A percentile compares a stretch with the other conserved stretches of the same genome.
Evolutionary conservation across 805 yeast genomes (phyloP).

Genomic region (Cyberlindnera lachancei): DNA sequence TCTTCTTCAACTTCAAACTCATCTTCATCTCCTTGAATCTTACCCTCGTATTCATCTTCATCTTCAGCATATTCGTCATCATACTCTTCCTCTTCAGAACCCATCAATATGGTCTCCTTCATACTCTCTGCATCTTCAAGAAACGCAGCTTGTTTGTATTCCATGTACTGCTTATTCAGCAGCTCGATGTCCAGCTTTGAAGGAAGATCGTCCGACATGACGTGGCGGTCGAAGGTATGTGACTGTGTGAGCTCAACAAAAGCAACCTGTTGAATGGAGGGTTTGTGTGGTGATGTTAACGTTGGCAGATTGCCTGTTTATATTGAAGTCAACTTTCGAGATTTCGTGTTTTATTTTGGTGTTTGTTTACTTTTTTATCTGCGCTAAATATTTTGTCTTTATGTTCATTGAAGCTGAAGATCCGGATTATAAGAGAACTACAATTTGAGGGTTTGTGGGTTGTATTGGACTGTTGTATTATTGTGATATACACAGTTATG

Average conservation of each 20-base stretch:
- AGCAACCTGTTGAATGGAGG: no score
- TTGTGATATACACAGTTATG: no score
- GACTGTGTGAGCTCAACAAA: no score
- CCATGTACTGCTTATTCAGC: constrained; percentile 7
- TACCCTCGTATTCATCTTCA: no score
- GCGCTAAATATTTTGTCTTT: no score
- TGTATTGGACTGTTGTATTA: no score
- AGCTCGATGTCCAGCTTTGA: constrained; percentile 5
- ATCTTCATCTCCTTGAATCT: constrained; percentile 2
- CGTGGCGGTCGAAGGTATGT: no score
- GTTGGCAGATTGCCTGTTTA: neutral
- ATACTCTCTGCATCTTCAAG: neutral
- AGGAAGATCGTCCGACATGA: constrained; percentile 3
- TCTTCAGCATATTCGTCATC: constrained; percentile 2
- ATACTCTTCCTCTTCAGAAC: constrained; percentile 1
- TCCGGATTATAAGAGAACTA: no score
- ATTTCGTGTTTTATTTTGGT: neutral
- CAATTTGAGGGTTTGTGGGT: no score
- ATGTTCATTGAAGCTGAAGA: no score
- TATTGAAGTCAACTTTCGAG: neutral
- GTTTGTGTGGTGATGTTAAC: neutral
- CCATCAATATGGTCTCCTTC: constrained; percentile 7
- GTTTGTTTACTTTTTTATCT: no score
- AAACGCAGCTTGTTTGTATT: constrained; percentile 3
- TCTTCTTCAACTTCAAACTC: constrained; percentile 1